phyloP scores from a whole-genome alignment of 352 stramenopile genomes.

The Globisporangium megalacanthum region DNA sequence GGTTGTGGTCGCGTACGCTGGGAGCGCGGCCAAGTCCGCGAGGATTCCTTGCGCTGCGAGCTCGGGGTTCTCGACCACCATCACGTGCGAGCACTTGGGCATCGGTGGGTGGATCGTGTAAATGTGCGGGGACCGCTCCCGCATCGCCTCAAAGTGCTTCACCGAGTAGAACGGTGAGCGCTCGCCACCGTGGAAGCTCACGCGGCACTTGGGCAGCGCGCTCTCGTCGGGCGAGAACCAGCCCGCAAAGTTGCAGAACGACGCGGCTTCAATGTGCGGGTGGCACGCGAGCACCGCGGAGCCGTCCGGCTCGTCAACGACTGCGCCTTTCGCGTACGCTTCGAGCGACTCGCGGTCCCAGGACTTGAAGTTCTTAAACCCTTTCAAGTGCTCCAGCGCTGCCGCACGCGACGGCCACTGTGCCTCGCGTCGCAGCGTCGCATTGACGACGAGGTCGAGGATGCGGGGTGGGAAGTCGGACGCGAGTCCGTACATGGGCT shows the following conservation, averaged over 20 bases:
- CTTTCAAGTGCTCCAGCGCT: constrained; percentile 21
- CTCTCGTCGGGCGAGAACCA: constrained; percentile 25
- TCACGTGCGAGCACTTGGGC: constrained; percentile 24
- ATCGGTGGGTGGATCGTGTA: constrained; percentile 25
- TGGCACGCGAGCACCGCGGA: constrained; percentile 27
- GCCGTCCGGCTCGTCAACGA: constrained; percentile 24
- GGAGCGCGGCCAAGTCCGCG: constrained; percentile 18
- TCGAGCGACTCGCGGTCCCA: constrained; percentile 34
- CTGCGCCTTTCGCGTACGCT: constrained; percentile 22
- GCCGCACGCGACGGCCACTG: constrained; percentile 24
- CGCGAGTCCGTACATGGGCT: constrained; percentile 29
- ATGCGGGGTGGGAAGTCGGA: constrained; percentile 10
- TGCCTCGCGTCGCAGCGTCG: constrained; percentile 25
- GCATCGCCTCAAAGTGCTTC: constrained; percentile 18
- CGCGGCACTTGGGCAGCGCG: constrained; percentile 22
- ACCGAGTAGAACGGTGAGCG: constrained; percentile 27
- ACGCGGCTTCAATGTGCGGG: constrained; percentile 29
- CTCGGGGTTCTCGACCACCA: constrained; percentile 34
- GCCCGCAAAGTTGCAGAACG: constrained; percentile 29
- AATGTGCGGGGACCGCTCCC: constrained; percentile 18
- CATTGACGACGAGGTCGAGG: constrained; percentile 23
- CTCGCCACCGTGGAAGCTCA: constrained; percentile 28
- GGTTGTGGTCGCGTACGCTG: constrained; percentile 1
- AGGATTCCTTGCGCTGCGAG: constrained; percentile 21
- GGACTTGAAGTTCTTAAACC: constrained; percentile 26